Base-by-base conservation (phyloP, 2,329 filamentous ascomycete genomes). In the Xylariaceae sp. region DNA sequence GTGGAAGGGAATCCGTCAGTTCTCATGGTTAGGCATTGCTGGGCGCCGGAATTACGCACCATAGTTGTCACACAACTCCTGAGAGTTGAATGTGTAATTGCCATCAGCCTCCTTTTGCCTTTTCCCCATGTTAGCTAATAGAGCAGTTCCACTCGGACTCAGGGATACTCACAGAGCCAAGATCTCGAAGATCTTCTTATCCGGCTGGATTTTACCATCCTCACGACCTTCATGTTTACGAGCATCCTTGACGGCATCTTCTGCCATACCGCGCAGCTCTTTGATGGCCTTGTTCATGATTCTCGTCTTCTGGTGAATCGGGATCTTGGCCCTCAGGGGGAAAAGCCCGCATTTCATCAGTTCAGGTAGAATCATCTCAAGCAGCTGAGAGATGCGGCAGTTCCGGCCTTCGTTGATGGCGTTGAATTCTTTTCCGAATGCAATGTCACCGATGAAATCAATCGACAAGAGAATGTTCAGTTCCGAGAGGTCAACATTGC, bases 401-500 rank as follows among this genome's bases (percentile, higher is more conserved):
- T 62, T 37, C 4, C 35, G 51, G 1, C 60, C 60, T 57, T 62
- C 54, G 48, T 60, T 57, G n/a, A 62, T 62, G 10, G 60, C 60
- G 7, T 62, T 57, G 13, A 62, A 62, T 13, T 57, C 59, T 39
- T 49, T 60, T 10, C 60, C 60, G 37, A 62, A 62, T 17, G 60
- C 60, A 39, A 62, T 62, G n/a, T 62, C 60, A 2, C 60, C 57
- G 44, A 62, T 60, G n/a, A 62, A 62, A 52, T 62, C 60, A 50
- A 62, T 55, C 30, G 60, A 62, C 2, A 62, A 23, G 18, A 62
- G 55, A 39, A 62, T 62, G 8, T 62, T 62, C 34, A 62, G n/a
- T 1, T 52, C 54, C 7, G 60, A 62, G 3, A 62, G 57, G 17
- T 57, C 55, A 3, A 62, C 44, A 9, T 52, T 37, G 3, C 49